Conservation (phyloP, 768 basidiomycete genomes). For the Rhodotorula babjevae region DNA sequence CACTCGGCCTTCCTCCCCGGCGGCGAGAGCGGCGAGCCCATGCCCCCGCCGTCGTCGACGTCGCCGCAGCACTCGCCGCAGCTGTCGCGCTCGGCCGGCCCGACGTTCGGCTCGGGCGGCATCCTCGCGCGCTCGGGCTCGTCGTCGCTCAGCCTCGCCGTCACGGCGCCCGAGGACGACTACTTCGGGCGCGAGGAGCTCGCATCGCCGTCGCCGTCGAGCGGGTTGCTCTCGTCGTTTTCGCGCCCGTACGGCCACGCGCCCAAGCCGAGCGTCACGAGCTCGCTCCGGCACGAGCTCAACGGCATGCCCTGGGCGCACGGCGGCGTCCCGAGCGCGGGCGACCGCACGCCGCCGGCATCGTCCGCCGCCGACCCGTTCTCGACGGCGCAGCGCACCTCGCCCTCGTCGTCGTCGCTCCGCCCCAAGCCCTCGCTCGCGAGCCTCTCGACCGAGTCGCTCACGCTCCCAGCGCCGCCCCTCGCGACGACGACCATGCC, state of each 20-base stretch:
- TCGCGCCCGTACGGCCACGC: conserved; percentile 4
- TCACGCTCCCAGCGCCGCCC: not conserved
- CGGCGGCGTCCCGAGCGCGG: not conserved
- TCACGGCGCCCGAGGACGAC: not conserved
- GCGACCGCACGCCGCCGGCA: not conserved
- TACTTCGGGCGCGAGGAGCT: conserved; percentile 26
- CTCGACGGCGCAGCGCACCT: not conserved
- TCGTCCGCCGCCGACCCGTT: not conserved
- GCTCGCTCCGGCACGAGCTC: conserved; percentile 29
- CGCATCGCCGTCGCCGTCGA: not conserved
- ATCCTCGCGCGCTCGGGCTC: not conserved
- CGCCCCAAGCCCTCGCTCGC: conserved; percentile 1
- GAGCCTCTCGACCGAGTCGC: conserved; percentile 2
- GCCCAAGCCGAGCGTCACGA: conserved; percentile 19
- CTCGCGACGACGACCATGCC: not conserved
- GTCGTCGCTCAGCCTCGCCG: not conserved
- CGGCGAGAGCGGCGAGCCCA: not conserved
- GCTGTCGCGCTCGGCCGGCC: not conserved
- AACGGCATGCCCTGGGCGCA: not conserved
- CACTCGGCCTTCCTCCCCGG: conserved; percentile 7
- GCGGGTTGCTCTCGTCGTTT: not conserved
- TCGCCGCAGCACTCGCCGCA: conserved; percentile 10
- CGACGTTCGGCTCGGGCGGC: not conserved
- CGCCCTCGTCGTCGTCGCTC: not conserved
- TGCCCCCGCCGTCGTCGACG: not conserved